Evolutionary conservation across 2,329 filamentous ascomycete genomes (phyloP), one percentile per base, ranked within the genome.

Genomic region (Chrysoporthe cubensis): DNA sequence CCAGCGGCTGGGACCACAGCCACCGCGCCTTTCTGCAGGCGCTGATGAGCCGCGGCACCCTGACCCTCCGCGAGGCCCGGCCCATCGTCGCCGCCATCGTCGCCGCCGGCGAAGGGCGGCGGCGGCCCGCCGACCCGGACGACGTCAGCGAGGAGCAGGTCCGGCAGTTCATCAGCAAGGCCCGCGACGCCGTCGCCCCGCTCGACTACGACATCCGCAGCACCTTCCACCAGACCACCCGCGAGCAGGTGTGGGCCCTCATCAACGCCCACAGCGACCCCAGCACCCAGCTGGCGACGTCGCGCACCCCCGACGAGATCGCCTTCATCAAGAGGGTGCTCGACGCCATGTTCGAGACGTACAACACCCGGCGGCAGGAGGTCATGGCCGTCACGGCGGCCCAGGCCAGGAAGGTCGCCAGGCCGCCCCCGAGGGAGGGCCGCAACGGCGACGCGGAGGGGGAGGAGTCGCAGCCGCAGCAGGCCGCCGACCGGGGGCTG

Each of bases 11-110:
- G 74, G 76, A 78, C 66, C 83, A 96, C 76, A 85, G 85, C 70
- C 92, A 97, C 77, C 90, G 93, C 67, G 94, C 95, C 9, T 97
- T 99, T 75, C 84, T 98, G 0, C 96, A 99, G 79, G 92, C 92
- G 61, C 89, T 99, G 72, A 85, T 97, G 78, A 88, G 92, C 3
- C 89, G 90, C 62, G 91, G 92, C 32, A 88, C 89, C 57, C 84
- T 98, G 78, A 96, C 92, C 0, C 88, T 91, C 71, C 83, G 88
- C 64, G 88, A 96, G 74, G 89, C 90, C 14, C 88, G 88, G 74
- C 87, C 88, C 0, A 82, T 97, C 34, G 83, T 98, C 16, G 93
- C 94, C 3, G 87, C 85, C 43, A 95, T 98, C 65, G 83, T 91
- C 72, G 90, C 87, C 9, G 87, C 86, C 13, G 81, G 86, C 7